phyloP scores from a whole-genome alignment of 2,329 filamentous ascomycete genomes.

The Verticillium klebahnii region DNA sequence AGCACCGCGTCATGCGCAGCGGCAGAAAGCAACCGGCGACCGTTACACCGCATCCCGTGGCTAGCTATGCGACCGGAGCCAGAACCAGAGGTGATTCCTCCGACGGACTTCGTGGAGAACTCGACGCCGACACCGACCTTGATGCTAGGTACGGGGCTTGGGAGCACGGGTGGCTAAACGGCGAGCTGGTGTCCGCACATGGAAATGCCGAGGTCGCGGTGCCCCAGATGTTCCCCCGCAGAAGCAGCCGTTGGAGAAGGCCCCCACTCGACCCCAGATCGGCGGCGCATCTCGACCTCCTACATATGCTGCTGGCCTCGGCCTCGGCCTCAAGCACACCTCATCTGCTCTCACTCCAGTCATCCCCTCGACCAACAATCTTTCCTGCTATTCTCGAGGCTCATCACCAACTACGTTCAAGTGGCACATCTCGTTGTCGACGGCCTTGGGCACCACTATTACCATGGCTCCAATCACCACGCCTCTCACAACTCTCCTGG shows the following conservation, averaged over 20 bases:
- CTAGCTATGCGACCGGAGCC: background rate
- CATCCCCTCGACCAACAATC: background rate
- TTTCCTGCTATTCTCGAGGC: conserved; percentile 25
- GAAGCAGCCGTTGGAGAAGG: background rate
- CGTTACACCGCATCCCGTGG: background rate
- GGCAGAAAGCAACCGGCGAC: background rate
- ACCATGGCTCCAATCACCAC: conserved; percentile 56
- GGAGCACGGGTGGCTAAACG: background rate
- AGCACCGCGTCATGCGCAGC: background rate
- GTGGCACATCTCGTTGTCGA: background rate
- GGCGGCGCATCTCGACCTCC: background rate
- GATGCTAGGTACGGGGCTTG: background rate
- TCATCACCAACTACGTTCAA: background rate
- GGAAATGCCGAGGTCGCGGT: conserved; percentile 27
- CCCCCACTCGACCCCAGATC: background rate
- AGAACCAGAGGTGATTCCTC: background rate
- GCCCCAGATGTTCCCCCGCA: conserved; percentile 1
- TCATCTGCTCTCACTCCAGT: background rate
- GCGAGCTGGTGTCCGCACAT: conserved; percentile 22
- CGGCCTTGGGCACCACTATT: background rate
- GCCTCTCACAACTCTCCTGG: conserved; percentile 71
- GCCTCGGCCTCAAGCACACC: background rate
- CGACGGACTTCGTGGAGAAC: background rate
- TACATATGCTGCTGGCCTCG: background rate
- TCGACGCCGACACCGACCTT: background rate